These are phyloP conservation scores for Antitrichia curtipendula DNA, from an alignment of 225 moss, liverwort and hornwort genomes.

Conservation along the genomic window DNA sequence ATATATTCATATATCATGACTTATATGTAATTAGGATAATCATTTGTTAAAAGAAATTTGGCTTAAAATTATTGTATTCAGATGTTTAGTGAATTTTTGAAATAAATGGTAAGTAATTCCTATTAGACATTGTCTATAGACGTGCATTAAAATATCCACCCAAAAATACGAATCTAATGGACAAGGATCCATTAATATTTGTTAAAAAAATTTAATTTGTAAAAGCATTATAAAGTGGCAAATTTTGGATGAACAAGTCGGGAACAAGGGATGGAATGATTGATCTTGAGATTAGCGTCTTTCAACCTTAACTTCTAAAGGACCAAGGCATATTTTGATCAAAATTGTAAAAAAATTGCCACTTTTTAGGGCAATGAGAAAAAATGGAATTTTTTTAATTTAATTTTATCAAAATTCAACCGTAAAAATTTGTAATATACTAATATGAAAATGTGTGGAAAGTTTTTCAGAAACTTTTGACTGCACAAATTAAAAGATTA, in stretches of 20 bases:
- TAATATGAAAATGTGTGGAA: too few relatives aligned
- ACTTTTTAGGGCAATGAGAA: too few relatives aligned
- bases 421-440: too few relatives aligned
- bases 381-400: too few relatives aligned
- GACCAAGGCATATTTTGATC: background rate
- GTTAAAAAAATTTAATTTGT: background rate
- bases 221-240: background rate
- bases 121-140: background rate
- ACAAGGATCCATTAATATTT: background rate
- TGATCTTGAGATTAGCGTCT: background rate
- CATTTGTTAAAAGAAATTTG: too few relatives aligned
- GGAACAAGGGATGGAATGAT: background rate
- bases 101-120: background rate
- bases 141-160: background rate
- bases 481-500: too few relatives aligned
- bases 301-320: background rate
- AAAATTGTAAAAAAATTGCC: too few relatives aligned
- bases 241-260: background rate
- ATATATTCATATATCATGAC: too few relatives aligned
- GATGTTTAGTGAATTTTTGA: background rate
- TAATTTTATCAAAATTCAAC: too few relatives aligned
- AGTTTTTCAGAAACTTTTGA: too few relatives aligned
- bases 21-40: too few relatives aligned
- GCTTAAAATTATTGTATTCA: too few relatives aligned
- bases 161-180: background rate